These are phyloP conservation scores for Colletotrichum neosansevieriae DNA, from an alignment of 2,329 filamentous ascomycete species.

Conservation along the genomic window DNA sequence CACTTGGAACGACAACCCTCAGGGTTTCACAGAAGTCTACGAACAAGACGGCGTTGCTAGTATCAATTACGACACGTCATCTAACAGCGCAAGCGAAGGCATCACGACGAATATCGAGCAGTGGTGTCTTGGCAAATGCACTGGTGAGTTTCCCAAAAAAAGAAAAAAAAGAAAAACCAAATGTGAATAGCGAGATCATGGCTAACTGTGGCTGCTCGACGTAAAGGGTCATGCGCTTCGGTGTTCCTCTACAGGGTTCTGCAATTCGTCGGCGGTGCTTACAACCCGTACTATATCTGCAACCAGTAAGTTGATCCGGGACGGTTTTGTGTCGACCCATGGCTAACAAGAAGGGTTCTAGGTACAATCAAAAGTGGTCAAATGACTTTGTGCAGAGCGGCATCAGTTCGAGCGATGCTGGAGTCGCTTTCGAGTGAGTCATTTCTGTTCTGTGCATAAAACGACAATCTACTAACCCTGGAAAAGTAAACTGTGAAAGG, in stretches of 20 bases:
- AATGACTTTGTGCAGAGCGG: neutral
- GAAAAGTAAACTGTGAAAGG: too few species aligned
- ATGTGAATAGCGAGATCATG: neutral
- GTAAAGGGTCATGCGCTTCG: neutral
- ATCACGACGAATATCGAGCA: conserved; percentile 1
- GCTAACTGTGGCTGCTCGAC: neutral
- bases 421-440: conserved; percentile 26
- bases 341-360: neutral
- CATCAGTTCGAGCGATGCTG: neutral
- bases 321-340: too few species aligned
- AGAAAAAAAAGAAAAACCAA: too few species aligned
- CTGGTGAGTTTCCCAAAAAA: neutral
- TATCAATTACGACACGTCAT: neutral
- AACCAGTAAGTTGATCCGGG: neutral
- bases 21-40: conserved; percentile 17
- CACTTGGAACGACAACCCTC: neutral
- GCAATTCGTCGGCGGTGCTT: neutral
- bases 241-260: conserved; percentile 20
- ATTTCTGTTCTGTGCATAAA: too few species aligned
- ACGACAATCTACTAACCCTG: too few species aligned
- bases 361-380: conserved; percentile 12
- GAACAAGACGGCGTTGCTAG: conserved; percentile 11
- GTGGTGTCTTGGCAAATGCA: conserved; percentile 26
- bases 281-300: conserved; percentile 9
- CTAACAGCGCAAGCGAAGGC: neutral